Base-by-base conservation (phyloP, 257 asterid genomes). In the Paulownia fortunei region DNA sequence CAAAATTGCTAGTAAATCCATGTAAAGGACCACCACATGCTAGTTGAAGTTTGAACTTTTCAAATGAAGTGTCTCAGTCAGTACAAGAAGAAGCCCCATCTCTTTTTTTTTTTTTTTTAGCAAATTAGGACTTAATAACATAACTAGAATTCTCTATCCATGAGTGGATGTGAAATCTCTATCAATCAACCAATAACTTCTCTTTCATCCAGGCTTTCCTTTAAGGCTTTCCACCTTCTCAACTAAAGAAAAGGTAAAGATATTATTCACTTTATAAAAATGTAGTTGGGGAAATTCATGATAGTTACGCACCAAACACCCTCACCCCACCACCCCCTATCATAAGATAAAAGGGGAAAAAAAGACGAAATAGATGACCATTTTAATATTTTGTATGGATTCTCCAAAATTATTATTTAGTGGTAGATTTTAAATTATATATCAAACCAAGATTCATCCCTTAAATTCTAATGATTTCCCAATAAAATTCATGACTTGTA, bases 191-290 rank as follows among this genome's bases (percentile, higher is more conserved):
- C 78, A 41, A 19, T 54, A 37, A 76, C 71, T 76, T 69, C 37
- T 69, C 81, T 70, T 76, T 76, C 73, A 70, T 51, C 34, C 11
- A 9, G 34, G 9, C 67, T 26, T n/a, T 8, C 49, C 74, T 74
- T 80, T 69, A 61, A 58, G 81, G 21, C 81, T 81, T 81, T 37
- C 80, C 74, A 72, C 76, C 64, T 52, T 47, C 47, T 72, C 79
- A 37, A 62, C 61, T 52, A 37, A 66, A 66, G 26, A 66, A 79
- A 73, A 30, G 59, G 36, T 42, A 8, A 5, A 65, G 39, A 68
- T 18, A 67, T 37, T 61, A 42, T 47, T 70, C 59, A 81, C 79
- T 81, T 81, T 54, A 47, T 61, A 16, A 42, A 15, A 64, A 75
- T 52, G 46, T 73, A 71, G 78, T 75, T 81, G 84, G 54, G 71